Evolutionary conservation across 2,329 filamentous ascomycete species (phyloP).

Genomic region (Drechslerella stenobrocha): DNA sequence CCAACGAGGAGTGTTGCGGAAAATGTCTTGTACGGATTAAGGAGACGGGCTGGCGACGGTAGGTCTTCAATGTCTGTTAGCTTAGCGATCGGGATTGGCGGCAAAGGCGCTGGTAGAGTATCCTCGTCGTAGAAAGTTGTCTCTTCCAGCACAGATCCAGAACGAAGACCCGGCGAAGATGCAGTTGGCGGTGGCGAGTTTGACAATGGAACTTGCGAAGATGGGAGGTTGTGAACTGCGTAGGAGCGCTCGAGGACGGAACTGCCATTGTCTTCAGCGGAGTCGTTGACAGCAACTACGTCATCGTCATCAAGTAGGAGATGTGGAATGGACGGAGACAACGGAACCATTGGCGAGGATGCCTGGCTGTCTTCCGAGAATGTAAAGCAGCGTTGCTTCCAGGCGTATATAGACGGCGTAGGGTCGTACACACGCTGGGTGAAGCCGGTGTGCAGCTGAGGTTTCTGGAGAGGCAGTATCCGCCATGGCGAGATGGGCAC

Average conservation of each 20-base stretch:
- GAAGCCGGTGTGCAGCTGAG: constrained; percentile 22
- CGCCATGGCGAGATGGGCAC: constrained; percentile 18
- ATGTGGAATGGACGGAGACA: constrained; percentile 12
- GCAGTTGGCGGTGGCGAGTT: constrained; percentile 1
- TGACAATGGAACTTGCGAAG: constrained; percentile 13
- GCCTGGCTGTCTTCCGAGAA: neutral
- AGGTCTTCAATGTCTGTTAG: constrained; percentile 27
- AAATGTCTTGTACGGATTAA: constrained; percentile 24
- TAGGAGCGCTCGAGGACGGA: constrained; percentile 22
- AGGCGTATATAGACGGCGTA: constrained; percentile 35
- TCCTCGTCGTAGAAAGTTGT: constrained; percentile 19
- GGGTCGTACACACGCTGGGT: constrained; percentile 28
- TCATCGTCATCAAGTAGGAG: constrained; percentile 18
- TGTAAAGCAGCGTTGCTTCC: constrained; percentile 22
- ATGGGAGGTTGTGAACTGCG: constrained; percentile 24
- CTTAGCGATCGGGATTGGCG: constrained; percentile 15
- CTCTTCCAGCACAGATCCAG: constrained; percentile 1
- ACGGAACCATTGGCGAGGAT: constrained; percentile 1
- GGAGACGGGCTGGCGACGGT: constrained; percentile 3
- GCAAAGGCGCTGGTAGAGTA: constrained; percentile 9
- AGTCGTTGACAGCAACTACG: neutral
- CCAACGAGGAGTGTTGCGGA: constrained; percentile 13
- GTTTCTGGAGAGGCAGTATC: constrained; percentile 15
- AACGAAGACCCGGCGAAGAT: neutral
- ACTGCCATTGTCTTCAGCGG: neutral